Base-by-base conservation (phyloP, 768 basidiomycete genomes). In the Rhodotorula kratochvilovae region DNA sequence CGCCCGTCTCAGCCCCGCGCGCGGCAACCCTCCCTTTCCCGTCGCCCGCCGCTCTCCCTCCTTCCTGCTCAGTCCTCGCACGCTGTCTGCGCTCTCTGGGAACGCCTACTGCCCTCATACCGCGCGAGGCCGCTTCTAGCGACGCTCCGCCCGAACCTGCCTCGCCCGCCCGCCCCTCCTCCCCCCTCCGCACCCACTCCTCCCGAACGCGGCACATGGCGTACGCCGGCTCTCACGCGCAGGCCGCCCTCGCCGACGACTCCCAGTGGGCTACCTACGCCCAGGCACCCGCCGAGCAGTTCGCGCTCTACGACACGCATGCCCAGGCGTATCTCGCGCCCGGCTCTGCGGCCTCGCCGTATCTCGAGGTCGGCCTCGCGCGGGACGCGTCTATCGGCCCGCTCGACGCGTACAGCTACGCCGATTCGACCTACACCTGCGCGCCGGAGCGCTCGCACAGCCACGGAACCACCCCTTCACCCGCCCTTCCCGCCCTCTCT, bases 401-500 rank as follows among this genome's bases (percentile, higher is more conserved):
- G 11, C 25, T 15, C 51, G 51, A 29, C 51, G 2, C 51, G n/a
- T n/a, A n/a, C 51, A n/a, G n/a, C 6, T 53, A 62, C 51, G 46
- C 50, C 53, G 70, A 61, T 31, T 35, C 70, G 16, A 13, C 46
- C 2, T 43, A 61, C 58, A 29, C 63, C 29, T 51, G 51, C 45
- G 43, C 63, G 53, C 48, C 69, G 29, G 33, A 56, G 35, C 45
- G 42, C 6, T 50, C 54, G 43, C 3, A 13, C 42, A 33, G 33
- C 48, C 10, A 12, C 45, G 60, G 48, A 2, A 63, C 63, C n/a
- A 48, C 69, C 7, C 59, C 63, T 10, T 70, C 69, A 2, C 63
- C 69, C 27, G 64, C 54, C 3, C 54, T 71, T 8, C 60, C 70
- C 11, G 45, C 54, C 27, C 64, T 71, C 36, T 71, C 70, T 31